Conservation (phyloP, 2,329 filamentous ascomycete species). For the Boeremia exigua region DNA sequence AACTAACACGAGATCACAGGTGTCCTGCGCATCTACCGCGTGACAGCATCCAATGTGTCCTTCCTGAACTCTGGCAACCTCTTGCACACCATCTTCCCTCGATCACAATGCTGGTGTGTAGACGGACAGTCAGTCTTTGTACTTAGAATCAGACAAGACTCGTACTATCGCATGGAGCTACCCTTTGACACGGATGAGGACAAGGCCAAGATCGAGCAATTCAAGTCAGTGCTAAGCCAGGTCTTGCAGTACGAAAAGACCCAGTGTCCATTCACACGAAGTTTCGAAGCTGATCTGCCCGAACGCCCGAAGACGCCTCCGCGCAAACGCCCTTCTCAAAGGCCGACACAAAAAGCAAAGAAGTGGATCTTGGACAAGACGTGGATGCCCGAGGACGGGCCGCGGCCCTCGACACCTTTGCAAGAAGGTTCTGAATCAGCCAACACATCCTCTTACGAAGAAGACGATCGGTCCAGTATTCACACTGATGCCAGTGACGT, state of each 20-base stretch:
- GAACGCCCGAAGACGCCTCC: constrained; percentile 69
- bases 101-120: constrained; percentile 93
- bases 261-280: constrained; percentile 80
- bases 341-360: constrained; percentile 61
- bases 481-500: constrained; percentile 40
- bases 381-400: constrained; percentile 55
- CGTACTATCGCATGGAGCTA: constrained; percentile 90
- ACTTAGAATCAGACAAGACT: constrained; percentile 80
- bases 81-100: constrained; percentile 84
- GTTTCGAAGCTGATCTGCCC: constrained; percentile 76
- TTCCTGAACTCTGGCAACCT: constrained; percentile 87
- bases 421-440: constrained; percentile 39
- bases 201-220: constrained; percentile 65
- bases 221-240: constrained; percentile 73
- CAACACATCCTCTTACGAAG: constrained; percentile 41
- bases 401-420: constrained; percentile 37
- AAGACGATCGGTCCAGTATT: constrained; percentile 45
- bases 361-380: constrained; percentile 56
- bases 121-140: constrained; percentile 85
- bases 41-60: constrained; percentile 78
- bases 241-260: constrained; percentile 88
- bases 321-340: constrained; percentile 57
- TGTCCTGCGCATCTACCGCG: constrained; percentile 81
- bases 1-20: constrained; percentile 54
- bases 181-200: constrained; percentile 71